These are phyloP conservation scores for Phaeosphaeriaceae sp. DNA, from an alignment of 2,329 filamentous ascomycete species.

Conservation along the genomic window DNA sequence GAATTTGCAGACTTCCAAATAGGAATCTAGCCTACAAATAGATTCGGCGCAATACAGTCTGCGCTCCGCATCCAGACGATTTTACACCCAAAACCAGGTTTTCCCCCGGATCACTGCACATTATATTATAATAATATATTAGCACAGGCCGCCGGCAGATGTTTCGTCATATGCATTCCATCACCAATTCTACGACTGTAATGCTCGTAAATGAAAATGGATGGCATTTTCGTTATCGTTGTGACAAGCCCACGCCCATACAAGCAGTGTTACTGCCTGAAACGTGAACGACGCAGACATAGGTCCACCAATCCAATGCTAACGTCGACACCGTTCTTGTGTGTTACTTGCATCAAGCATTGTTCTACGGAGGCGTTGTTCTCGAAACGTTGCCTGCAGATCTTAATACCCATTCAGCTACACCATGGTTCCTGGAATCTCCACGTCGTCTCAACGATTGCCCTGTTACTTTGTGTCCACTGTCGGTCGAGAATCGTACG, in stretches of 20 bases:
- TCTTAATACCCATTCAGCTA: slow-evolving; percentile 13
- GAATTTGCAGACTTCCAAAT: background rate
- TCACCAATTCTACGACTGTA: slow-evolving; percentile 4
- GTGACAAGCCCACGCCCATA: slow-evolving; percentile 1
- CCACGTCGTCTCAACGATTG: slow-evolving; percentile 7
- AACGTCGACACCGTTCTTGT: background rate
- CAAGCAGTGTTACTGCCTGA: slow-evolving; percentile 11
- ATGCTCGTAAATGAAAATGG: slow-evolving; percentile 16
- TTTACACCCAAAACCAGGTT: slow-evolving; percentile 4
- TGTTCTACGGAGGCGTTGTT: slow-evolving; percentile 4
- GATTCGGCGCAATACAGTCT: background rate
- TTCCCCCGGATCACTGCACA: slow-evolving; percentile 4
- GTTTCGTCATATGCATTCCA: slow-evolving; percentile 13
- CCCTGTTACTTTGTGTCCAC: background rate
- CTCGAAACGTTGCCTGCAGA: slow-evolving; percentile 19
- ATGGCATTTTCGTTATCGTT: slow-evolving; percentile 4
- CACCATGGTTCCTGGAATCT: slow-evolving; percentile 21
- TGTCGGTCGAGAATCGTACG: background rate
- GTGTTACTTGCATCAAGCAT: background rate
- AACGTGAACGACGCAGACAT: slow-evolving; percentile 12
- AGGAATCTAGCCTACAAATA: background rate
- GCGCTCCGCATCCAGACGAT: background rate
- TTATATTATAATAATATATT: slow-evolving; percentile 6
- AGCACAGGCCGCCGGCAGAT: slow-evolving; percentile 13
- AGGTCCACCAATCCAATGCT: slow-evolving; percentile 2